phyloP scores from a whole-genome alignment of 768 basidiomycete species.

The Lyophyllum decastes region DNA sequence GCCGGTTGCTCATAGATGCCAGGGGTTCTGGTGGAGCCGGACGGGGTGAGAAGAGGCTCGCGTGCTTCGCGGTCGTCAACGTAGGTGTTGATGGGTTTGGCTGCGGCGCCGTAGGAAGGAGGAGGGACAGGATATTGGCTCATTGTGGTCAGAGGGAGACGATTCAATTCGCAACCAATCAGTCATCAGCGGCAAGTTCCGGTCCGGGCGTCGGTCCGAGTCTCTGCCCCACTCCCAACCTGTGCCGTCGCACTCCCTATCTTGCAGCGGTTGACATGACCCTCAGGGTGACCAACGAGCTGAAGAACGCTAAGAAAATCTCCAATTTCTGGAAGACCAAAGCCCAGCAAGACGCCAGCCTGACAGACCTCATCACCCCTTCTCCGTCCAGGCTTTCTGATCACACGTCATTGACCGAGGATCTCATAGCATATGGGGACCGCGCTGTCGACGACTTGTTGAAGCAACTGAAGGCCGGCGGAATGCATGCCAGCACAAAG shows the following conservation, averaged over 20 bases:
- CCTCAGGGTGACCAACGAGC: conserved; percentile 30
- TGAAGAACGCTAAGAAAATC: conserved; percentile 31
- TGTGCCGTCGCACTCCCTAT: conserved; percentile 30
- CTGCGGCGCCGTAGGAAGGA: conserved; percentile 57
- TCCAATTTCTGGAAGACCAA: conserved; percentile 40
- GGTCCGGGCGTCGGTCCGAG: conserved; percentile 7
- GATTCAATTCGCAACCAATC: neutral
- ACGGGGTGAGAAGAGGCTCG: conserved; percentile 61
- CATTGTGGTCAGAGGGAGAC: conserved; percentile 42
- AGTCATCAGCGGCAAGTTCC: conserved; percentile 15
- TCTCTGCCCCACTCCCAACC: too few species aligned
- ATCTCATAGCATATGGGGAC: conserved; percentile 15
- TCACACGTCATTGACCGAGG: conserved; percentile 17
- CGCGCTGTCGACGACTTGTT: conserved; percentile 35
- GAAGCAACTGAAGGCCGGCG: conserved; percentile 20
- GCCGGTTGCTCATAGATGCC: conserved; percentile 76
- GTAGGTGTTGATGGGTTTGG: conserved; percentile 29
- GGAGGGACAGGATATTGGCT: conserved; percentile 63
- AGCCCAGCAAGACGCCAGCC: conserved; percentile 23
- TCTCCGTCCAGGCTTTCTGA: conserved; percentile 18
- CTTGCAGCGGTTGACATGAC: conserved; percentile 33
- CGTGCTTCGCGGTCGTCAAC: conserved; percentile 33
- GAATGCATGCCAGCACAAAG: conserved; percentile 6
- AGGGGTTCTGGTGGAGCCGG: conserved; percentile 45
- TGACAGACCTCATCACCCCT: conserved; percentile 16